Evolutionary conservation across 352 stramenopile genomes (phyloP).

Genomic region (Blastocystis sp.): DNA sequence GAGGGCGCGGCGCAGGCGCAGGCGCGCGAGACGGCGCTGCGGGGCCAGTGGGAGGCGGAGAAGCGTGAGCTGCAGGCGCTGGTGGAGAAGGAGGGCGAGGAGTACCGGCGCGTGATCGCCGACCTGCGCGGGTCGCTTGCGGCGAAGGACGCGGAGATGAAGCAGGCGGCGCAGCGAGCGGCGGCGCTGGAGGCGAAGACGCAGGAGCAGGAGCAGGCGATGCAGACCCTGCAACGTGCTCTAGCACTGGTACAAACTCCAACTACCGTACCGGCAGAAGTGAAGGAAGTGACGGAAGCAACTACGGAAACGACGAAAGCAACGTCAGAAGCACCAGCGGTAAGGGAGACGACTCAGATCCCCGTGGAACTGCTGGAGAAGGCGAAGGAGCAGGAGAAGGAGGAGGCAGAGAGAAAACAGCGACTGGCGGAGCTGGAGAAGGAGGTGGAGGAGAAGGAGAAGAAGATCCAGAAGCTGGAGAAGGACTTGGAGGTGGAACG

Average conservation of each 20-base stretch:
- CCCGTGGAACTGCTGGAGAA: neutral
- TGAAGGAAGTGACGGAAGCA: too few species aligned
- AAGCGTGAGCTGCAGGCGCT: neutral
- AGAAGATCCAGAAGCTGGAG: neutral
- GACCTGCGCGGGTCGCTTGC: neutral
- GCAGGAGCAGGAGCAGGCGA: neutral
- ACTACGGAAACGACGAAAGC: too few species aligned
- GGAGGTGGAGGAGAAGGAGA: slow-evolving; percentile 13
- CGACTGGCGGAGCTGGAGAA: neutral
- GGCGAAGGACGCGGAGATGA: slow-evolving; percentile 9
- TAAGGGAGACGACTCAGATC: neutral
- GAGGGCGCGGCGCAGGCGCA: neutral
- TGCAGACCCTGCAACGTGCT: neutral
- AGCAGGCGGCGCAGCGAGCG: neutral
- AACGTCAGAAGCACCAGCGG: neutral
- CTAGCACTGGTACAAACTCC: neutral
- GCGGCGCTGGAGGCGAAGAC: slow-evolving; percentile 1
- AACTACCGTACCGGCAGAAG: too few species aligned
- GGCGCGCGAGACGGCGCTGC: neutral
- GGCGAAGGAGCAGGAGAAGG: slow-evolving; percentile 17
- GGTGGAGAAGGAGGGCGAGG: slow-evolving; percentile 6
- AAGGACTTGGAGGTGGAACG: slow-evolving; percentile 3
- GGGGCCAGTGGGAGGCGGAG: neutral
- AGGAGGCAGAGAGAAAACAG: neutral
- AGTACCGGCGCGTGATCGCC: neutral